Evolutionary conservation across 352 stramenopile genomes (phyloP).

Genomic region (Pilasporangium apinafurcum): DNA sequence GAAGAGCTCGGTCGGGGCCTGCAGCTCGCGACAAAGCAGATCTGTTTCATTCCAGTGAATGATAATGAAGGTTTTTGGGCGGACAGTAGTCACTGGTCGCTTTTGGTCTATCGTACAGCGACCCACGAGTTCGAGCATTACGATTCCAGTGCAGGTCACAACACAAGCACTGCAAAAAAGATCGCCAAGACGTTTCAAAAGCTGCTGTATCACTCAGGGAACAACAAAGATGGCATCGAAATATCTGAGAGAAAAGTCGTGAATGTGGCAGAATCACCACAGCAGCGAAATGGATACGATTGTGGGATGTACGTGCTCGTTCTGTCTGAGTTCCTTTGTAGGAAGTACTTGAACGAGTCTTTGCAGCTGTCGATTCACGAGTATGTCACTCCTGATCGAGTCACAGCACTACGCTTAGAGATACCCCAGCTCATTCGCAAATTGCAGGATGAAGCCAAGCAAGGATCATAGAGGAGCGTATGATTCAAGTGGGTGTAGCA

Average conservation of each 20-base stretch:
- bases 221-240: constrained; percentile 4
- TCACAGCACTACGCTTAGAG: constrained; percentile 33
- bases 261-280: constrained; percentile 32
- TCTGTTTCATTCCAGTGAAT: constrained; percentile 67
- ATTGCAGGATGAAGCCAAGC: constrained; percentile 10
- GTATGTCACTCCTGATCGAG: constrained; percentile 41
- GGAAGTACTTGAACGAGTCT: constrained; percentile 9
- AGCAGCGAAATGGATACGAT: constrained; percentile 78
- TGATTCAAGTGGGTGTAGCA: no score
- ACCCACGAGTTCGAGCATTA: constrained; percentile 45
- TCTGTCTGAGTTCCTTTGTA: constrained; percentile 53
- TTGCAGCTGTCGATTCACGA: constrained; percentile 12
- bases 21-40: constrained; percentile 17
- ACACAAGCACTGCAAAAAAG: constrained; percentile 35
- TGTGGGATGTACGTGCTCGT: constrained; percentile 78
- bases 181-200: constrained; percentile 32
- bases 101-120: constrained; percentile 37
- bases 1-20: constrained; percentile 46
- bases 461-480: no score
- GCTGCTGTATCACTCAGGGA: constrained; percentile 17
- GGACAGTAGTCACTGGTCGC: constrained; percentile 69
- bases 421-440: constrained; percentile 38
- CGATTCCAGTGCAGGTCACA: constrained; percentile 66
- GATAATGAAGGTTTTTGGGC: constrained; percentile 53
- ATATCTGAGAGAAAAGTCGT: constrained; percentile 7